Percentiles rank a stretch among this genome's conserved stretches.
phyloP scores from a whole-genome alignment of 257 asterid genomes.

The Jacaranda copaia region DNA sequence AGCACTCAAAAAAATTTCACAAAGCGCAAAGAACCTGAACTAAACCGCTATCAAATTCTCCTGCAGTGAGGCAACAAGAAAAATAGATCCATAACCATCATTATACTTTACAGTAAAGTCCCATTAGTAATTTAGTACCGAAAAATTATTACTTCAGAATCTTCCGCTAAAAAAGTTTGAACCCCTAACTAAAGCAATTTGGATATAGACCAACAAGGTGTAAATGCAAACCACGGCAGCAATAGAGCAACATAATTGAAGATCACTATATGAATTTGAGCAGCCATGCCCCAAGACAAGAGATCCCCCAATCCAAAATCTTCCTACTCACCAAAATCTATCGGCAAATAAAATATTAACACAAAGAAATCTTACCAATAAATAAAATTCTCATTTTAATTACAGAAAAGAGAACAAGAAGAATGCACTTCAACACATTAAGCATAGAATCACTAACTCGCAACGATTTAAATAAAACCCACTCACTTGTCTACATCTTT shows the following conservation, averaged over 20 bases:
- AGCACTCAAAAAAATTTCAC: conserved; percentile 10
- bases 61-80: not conserved
- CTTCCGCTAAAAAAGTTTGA: not conserved
- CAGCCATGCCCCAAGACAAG: not conserved
- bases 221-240: not conserved
- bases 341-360: not conserved
- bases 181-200: not conserved
- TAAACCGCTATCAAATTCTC: not conserved
- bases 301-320: not conserved
- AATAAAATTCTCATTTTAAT: too few species aligned
- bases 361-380: not conserved
- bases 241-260: too few species aligned
- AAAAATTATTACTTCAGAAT: not conserved
- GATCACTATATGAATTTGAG: not conserved
- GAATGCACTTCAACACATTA: not conserved
- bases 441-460: not conserved
- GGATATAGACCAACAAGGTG: not conserved
- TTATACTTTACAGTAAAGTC: not conserved
- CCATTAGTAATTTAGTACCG: too few species aligned
- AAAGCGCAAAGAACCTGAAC: conserved; percentile 28
- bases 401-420: not conserved
- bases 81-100: not conserved
- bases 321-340: too few species aligned
- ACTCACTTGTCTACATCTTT: not conserved
- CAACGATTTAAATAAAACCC: not conserved